A percentile compares a stretch with the other conserved stretches of the same genome.
Conservation (phyloP, 2,329 filamentous ascomycete species). For the Aspergillus sp. region DNA sequence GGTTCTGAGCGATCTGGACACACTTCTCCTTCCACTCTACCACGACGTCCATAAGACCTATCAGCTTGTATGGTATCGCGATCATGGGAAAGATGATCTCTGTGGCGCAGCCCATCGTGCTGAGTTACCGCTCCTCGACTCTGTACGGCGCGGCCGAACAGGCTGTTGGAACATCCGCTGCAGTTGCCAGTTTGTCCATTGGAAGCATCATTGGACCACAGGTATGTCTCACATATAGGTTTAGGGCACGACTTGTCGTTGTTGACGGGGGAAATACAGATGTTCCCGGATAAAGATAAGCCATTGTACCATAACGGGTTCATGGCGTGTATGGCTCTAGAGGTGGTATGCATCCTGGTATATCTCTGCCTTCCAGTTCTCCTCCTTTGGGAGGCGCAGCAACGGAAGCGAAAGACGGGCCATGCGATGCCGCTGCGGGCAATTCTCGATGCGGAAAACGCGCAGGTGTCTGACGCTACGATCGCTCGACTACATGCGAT, state of each 20-base stretch:
- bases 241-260: neutral
- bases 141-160: slow-evolving; percentile 22
- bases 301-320: neutral
- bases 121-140: slow-evolving; percentile 5
- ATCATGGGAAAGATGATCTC: neutral
- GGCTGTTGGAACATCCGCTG: slow-evolving; percentile 20
- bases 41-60: neutral
- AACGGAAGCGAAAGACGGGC: slow-evolving; percentile 14
- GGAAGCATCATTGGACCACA: slow-evolving; percentile 15
- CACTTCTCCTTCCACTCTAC: neutral
- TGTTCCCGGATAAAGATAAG: neutral
- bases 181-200: slow-evolving; percentile 20
- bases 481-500: slow-evolving; percentile 1
- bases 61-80: neutral
- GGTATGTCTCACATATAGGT: neutral
- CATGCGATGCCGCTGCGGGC: slow-evolving; percentile 17
- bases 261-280: neutral
- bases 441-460: slow-evolving; percentile 12
- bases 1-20: neutral
- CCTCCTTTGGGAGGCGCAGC: neutral
- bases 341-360: neutral
- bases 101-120: neutral
- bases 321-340: neutral
- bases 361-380: neutral
- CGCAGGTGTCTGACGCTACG: slow-evolving; percentile 6